Conservation (phyloP, 2,329 filamentous ascomycete genomes). For the Ceratocystis lukuohia region DNA sequence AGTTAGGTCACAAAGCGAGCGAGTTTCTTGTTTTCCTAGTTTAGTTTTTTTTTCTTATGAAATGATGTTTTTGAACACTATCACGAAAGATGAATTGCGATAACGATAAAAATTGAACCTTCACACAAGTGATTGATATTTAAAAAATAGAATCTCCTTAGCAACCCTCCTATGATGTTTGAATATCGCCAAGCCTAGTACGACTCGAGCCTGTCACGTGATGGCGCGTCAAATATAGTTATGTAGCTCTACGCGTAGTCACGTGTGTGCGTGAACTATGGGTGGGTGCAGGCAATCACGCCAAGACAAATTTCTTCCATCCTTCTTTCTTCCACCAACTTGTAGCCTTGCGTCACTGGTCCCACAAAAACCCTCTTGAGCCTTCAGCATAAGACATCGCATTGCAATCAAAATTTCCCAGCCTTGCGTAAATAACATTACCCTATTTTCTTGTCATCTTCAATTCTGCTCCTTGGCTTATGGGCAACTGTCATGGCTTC, state of each 20-base stretch:
- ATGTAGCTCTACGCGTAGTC: too few relatives aligned
- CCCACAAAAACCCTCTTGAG: neutral
- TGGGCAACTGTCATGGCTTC: slow-evolving; percentile 26
- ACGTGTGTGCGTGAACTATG: too few relatives aligned
- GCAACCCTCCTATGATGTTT: too few relatives aligned
- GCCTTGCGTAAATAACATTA: neutral
- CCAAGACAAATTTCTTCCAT: neutral
- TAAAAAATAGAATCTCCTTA: too few relatives aligned
- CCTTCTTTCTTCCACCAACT: neutral
- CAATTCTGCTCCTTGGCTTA: neutral
- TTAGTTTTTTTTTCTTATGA: neutral
- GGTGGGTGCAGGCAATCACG: neutral
- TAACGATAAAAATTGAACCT: neutral
- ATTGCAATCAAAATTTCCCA: neutral
- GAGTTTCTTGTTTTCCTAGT: slow-evolving; percentile 12
- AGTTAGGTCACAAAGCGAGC: slow-evolving; percentile 1
- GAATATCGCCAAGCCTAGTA: too few relatives aligned
- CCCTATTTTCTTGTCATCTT: neutral
- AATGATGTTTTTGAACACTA: neutral
- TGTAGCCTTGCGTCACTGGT: neutral
- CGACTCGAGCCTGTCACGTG: too few relatives aligned
- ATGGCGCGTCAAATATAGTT: too few relatives aligned
- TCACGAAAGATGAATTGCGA: neutral
- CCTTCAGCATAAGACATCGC: neutral
- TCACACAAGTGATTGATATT: too few relatives aligned